phyloP scores from a whole-genome alignment of 306 rosid genomes.

The Gleditsia sinensis region DNA sequence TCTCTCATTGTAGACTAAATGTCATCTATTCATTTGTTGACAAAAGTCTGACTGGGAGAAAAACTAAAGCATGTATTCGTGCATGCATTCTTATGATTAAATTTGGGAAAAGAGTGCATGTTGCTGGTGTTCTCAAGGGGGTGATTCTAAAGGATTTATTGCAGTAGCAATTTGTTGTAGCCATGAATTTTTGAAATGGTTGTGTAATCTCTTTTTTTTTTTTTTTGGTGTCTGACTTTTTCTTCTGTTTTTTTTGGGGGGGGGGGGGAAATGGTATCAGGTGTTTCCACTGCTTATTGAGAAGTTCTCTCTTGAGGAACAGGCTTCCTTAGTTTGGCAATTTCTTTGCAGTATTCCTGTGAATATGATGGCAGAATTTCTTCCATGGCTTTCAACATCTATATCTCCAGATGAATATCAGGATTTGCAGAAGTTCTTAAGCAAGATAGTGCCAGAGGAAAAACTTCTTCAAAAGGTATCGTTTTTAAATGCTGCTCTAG shows the following conservation, averaged over 20 bases:
- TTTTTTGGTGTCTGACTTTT: constrained; percentile 23
- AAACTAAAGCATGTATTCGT: not conserved
- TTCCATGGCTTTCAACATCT: constrained; percentile 96
- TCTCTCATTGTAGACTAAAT: not conserved
- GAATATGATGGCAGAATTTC: constrained; percentile 92
- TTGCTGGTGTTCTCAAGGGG: constrained; percentile 4
- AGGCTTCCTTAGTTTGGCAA: constrained; percentile 96
- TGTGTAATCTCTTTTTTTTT: not conserved
- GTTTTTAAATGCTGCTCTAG: constrained; percentile 33
- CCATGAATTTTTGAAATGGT: constrained; percentile 23
- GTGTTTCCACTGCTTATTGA: constrained; percentile 93
- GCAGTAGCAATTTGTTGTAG: constrained; percentile 17
- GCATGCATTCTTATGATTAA: not conserved
- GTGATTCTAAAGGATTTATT: constrained; percentile 18
- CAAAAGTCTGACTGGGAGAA: not conserved
- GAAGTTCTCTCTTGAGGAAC: constrained; percentile 91
- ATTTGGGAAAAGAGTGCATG: not conserved
- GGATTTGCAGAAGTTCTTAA: constrained; percentile 74
- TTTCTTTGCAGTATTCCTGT: constrained; percentile 99
- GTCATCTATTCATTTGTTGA: not conserved
- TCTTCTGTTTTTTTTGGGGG: not conserved
- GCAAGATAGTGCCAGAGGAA: constrained; percentile 90
- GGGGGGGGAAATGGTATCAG: constrained; percentile 46
- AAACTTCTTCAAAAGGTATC: constrained; percentile 94
- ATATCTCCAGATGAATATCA: constrained; percentile 82